Base-by-base conservation (phyloP, 176 grass and related monocot genomes). In the Musa schizocarpa region DNA sequence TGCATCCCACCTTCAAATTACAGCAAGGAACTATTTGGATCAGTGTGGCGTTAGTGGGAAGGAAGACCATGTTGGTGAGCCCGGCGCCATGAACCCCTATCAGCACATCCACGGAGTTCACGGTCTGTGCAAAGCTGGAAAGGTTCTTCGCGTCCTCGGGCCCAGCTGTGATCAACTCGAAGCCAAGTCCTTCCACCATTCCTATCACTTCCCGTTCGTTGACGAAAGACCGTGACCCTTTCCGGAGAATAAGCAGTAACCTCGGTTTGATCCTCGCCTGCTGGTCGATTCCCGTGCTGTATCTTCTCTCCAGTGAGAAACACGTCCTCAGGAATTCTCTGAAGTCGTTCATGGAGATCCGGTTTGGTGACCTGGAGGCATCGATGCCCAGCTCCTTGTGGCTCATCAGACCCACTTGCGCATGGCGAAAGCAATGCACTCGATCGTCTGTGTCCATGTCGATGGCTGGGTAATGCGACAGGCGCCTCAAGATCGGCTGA, bases 21-120 rank as follows among this genome's bases (percentile, higher is more conserved):
- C 92, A 89, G 58, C 89, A 88, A 16, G 89, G 92, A 54, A 96
- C 71, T 75, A 96, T 89, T 78, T 96, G 92, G 63, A 96, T 55
- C 0, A 87, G 0, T 2, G 87, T 88, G 29, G 70, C 86, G 65
- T 96, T 83, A 22, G 66, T 54, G 0, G 86, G 89, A 23, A 82
- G 79, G 29, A 86, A 86, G 50, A 86, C 11, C 72, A 86, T 86
- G 58, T 86, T 86, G 12, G 79, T 82, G 68, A 82, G 75, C 23
- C 84, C 84, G 1, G 84, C 84, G 50, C 84, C 84, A 48, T 86
- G 84, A 19, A 86, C 84, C 14, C 75, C 84, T 68, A 86, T 65
- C 16, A 86, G 77, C 25, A 82, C 84, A 59, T 86, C 84, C 19
- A 69, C 78, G 1, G 84, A 78, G 75, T 86, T 86, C 55, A 86